phyloP scores from a whole-genome alignment of 257 asterid species.

The Vinca minor region DNA sequence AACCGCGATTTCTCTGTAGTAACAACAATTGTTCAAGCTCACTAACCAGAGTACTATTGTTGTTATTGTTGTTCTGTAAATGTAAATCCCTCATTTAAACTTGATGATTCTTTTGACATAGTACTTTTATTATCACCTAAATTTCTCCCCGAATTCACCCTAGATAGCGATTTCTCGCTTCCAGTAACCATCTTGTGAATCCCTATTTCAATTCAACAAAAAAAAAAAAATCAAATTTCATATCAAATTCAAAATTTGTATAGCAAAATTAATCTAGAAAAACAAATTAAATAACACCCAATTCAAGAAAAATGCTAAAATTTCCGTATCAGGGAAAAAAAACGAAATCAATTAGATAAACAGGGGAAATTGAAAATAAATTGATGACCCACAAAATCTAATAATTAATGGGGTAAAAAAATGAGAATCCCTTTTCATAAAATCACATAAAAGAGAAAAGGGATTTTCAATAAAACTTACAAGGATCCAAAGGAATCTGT shows the following conservation, averaged over 20 bases:
- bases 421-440: neutral
- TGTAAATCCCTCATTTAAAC: slow-evolving; percentile 39
- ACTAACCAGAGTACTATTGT: slow-evolving; percentile 34
- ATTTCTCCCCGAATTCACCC: slow-evolving; percentile 22
- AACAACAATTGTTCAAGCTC: slow-evolving; percentile 57
- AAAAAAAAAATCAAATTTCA: neutral
- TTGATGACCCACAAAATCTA: neutral
- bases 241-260: neutral
- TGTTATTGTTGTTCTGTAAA: no score
- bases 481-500: neutral
- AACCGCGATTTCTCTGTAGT: slow-evolving; percentile 34
- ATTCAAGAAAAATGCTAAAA: neutral
- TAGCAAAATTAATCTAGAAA: neutral
- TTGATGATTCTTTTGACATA: slow-evolving; percentile 37
- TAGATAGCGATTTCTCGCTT: slow-evolving; percentile 12
- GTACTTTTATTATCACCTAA: neutral
- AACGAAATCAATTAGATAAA: neutral
- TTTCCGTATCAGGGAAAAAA: neutral
- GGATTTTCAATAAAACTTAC: slow-evolving; percentile 5
- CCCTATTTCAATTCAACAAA: neutral
- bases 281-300: neutral
- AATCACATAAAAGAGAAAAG: neutral
- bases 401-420: neutral
- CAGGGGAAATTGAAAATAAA: neutral
- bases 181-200: slow-evolving; percentile 17